Percentiles rank a stretch among this genome's conserved stretches.
phyloP scores from a whole-genome alignment of 805 yeast genomes.

The Candida taoyuanica region DNA sequence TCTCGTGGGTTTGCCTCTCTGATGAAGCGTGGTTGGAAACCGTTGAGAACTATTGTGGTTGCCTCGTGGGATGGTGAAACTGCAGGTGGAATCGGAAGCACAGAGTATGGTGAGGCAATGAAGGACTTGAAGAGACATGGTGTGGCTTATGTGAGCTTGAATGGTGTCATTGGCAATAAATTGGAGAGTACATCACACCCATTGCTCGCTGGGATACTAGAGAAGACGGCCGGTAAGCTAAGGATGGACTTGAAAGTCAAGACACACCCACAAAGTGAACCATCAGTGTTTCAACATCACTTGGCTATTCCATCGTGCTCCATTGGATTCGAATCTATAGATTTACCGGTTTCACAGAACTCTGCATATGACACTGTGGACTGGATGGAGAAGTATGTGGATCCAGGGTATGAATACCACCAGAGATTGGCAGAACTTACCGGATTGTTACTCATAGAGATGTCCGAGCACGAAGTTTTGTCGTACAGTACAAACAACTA shows the following conservation, averaged over 20 bases:
- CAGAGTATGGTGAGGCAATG: slow-evolving; percentile 67
- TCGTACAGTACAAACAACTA: slow-evolving; percentile 44
- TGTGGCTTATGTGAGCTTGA: slow-evolving; percentile 49
- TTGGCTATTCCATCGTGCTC: slow-evolving; percentile 62
- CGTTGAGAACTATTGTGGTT: slow-evolving; percentile 61
- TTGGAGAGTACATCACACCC: slow-evolving; percentile 52
- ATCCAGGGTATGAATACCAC: slow-evolving; percentile 50
- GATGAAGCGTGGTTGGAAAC: slow-evolving; percentile 57
- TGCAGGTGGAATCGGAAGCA: slow-evolving; percentile 67
- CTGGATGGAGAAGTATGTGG: slow-evolving; percentile 51
- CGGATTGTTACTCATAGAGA: slow-evolving; percentile 48
- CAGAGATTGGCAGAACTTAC: slow-evolving; percentile 53
- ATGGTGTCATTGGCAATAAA: slow-evolving; percentile 48
- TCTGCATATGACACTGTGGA: slow-evolving; percentile 54
- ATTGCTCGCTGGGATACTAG: slow-evolving; percentile 38
- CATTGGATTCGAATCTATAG: slow-evolving; percentile 37
- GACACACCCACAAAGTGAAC: neutral
- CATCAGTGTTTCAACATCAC: slow-evolving; percentile 52
- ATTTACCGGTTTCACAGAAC: slow-evolving; percentile 39
- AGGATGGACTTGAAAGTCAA: slow-evolving; percentile 39
- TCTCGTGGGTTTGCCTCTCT: slow-evolving; percentile 46
- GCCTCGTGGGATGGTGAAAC: slow-evolving; percentile 85
- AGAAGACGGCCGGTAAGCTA: slow-evolving; percentile 11
- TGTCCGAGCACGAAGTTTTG: slow-evolving; percentile 56
- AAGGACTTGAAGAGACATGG: slow-evolving; percentile 42